Conservation (phyloP, 73 alveolate species). For the Paramecium sonneborni region DNA sequence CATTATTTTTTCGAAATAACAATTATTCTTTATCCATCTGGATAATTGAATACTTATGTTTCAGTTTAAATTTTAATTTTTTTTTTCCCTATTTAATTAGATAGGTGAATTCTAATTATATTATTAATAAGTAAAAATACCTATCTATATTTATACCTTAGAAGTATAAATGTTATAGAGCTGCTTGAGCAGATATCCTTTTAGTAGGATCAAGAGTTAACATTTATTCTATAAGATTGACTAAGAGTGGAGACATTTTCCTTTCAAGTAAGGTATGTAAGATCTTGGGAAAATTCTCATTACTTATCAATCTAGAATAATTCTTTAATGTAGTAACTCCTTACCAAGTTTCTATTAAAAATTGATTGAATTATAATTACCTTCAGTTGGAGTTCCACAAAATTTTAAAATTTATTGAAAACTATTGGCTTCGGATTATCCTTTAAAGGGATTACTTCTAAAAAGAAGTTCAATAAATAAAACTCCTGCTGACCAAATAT, state of each 20-base stretch:
- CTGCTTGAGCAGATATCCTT: neutral
- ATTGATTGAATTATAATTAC: neutral
- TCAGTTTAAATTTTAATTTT: neutral
- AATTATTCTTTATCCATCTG: neutral
- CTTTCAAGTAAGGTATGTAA: neutral
- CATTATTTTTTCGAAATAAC: neutral
- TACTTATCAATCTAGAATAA: neutral
- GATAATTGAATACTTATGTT: neutral
- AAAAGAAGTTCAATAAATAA: neutral
- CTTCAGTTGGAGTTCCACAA: conserved; percentile 4
- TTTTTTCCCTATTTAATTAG: neutral
- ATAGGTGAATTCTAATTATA: neutral
- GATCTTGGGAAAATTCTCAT: neutral
- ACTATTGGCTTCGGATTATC: neutral
- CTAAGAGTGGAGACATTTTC: conserved; percentile 8
- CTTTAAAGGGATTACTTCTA: neutral
- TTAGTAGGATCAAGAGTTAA: neutral
- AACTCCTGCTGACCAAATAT: conserved; percentile 10
- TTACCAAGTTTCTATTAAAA: neutral
- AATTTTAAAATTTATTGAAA: neutral
- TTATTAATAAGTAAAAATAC: neutral
- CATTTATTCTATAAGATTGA: neutral
- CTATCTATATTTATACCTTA: neutral
- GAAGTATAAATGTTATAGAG: neutral
- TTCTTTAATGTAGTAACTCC: neutral